Evolutionary conservation across 495 filamentous ascomycete genomes (phyloP), one percentile per base, ranked within the genome.

Genomic region (Cetradonia linearis): DNA sequence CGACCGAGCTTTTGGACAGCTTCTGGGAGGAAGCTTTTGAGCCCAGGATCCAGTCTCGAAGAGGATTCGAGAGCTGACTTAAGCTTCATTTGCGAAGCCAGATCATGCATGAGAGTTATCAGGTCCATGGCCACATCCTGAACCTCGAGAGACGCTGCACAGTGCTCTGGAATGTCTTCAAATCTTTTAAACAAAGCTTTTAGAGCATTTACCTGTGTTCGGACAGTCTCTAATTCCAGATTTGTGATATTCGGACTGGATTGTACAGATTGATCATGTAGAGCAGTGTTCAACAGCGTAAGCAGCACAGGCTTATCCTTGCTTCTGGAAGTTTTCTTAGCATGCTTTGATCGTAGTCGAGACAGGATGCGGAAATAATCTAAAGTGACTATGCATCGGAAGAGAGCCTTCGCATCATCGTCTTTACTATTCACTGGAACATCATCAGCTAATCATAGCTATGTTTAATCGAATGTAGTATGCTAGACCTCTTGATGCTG

Each of bases 1-100:
- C 64, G 65, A 31, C 63, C 69, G 33, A 70, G 60, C 63, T 70
- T 70, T n/a, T 55, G 54, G 2, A 70, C 58, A 25, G 67, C 62
- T 55, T 69, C 60, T 53, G 60, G 62, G n/a, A 70, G 60, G 52
- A 62, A 49, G 62, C 5, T 54, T 56, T 66, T 68, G n/a, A 65
- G 46, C 20, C 25, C 62, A 56, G 64, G 61, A 47, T 65, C 56
- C 6, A 65, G 1, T 54, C 28, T 58, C 50, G 18, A 47, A 6
- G 60, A 59, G 58, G 54, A 27, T 37, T 48, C n/a, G 49, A 63
- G 56, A 49, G 61, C 61, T 34, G 33, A 49, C 27, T 33, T 52
- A 30, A 62, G 61, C 53, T 62, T 62, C 28, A 55, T 50, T 50
- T 37, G 16, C 52, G 55, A 62, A 52, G 55, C 42, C 46, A 62